These are phyloP conservation scores for Piper longum DNA, from an alignment of 164 flowering plant species.

Conservation along the genomic window DNA sequence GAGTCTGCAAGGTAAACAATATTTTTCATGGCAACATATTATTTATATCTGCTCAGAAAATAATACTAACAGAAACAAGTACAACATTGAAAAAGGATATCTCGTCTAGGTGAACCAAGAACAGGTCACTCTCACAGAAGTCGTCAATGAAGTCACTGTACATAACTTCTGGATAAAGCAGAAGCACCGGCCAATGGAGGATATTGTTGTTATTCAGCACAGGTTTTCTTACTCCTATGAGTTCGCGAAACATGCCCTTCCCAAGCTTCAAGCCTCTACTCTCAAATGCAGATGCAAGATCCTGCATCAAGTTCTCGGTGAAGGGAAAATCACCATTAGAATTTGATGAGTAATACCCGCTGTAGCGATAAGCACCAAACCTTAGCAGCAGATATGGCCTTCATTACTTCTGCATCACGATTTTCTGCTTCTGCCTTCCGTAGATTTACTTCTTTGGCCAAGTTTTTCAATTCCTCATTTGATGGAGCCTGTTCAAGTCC, in stretches of 20 bases:
- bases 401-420: too few species aligned
- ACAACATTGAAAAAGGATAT: conserved; percentile 44
- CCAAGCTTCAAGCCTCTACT: conserved; percentile 62
- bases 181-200: conserved; percentile 92
- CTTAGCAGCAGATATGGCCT: conserved; percentile 15
- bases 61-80: neutral
- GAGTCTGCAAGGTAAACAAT: conserved; percentile 11
- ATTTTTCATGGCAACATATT: neutral
- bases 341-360: neutral
- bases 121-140: conserved; percentile 88
- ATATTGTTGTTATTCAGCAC: conserved; percentile 46
- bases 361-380: conserved; percentile 17
- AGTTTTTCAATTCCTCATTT: conserved; percentile 34
- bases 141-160: conserved; percentile 92
- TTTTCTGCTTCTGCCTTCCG: too few species aligned
- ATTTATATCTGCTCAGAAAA: neutral
- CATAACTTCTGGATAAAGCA: conserved; percentile 91
- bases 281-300: conserved; percentile 50
- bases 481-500: conserved; percentile 49
- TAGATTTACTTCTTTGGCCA: too few species aligned
- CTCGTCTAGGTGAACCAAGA: conserved; percentile 67
- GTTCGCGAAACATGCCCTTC: conserved; percentile 62
- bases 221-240: conserved; percentile 68
- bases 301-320: conserved; percentile 29
- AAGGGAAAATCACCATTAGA: conserved; percentile 2